Evolutionary conservation across 2,329 filamentous ascomycete genomes (phyloP).

Genomic region (Colletotrichum karsti): DNA sequence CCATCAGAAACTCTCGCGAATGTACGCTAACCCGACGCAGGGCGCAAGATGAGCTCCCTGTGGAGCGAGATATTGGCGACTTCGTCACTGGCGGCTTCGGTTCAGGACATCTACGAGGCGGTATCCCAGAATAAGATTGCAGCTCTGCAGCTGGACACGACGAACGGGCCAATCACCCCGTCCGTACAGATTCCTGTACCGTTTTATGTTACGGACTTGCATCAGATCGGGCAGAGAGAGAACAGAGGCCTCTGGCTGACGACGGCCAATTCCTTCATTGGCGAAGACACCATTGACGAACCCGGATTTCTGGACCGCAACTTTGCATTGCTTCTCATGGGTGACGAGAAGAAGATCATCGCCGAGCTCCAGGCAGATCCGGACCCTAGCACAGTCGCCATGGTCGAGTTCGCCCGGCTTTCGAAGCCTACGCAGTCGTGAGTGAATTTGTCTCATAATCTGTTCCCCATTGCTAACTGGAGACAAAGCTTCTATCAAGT

Average conservation of each 20-base stretch:
- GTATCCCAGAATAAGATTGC: conserved; percentile 89
- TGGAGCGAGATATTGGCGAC: conserved; percentile 77
- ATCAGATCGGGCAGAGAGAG: conserved; percentile 72
- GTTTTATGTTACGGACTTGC: conserved; percentile 77
- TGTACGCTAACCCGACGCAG: conserved; percentile 39
- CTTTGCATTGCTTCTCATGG: conserved; percentile 85
- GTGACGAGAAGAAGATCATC: conserved; percentile 79
- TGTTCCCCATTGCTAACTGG: conserved; percentile 50
- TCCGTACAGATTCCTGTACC: conserved; percentile 73
- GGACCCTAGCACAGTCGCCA: conserved; percentile 77
- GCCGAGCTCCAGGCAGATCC: conserved; percentile 80
- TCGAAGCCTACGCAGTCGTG: conserved; percentile 74
- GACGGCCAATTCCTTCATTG: conserved; percentile 79
- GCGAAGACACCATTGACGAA: conserved; percentile 74
- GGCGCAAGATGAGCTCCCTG: conserved; percentile 68
- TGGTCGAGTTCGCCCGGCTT: conserved; percentile 84
- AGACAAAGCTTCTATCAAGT: conserved; percentile 72
- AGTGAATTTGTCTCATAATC: conserved; percentile 34
- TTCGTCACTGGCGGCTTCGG: conserved; percentile 83
- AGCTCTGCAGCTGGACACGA: conserved; percentile 77
- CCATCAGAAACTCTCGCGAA: neutral
- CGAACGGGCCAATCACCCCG: conserved; percentile 65
- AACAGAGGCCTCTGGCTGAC: conserved; percentile 86
- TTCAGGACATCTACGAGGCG: conserved; percentile 82
- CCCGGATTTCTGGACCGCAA: conserved; percentile 81